Conservation (phyloP, 2,329 filamentous ascomycete genomes). For the Dothistroma pini region DNA sequence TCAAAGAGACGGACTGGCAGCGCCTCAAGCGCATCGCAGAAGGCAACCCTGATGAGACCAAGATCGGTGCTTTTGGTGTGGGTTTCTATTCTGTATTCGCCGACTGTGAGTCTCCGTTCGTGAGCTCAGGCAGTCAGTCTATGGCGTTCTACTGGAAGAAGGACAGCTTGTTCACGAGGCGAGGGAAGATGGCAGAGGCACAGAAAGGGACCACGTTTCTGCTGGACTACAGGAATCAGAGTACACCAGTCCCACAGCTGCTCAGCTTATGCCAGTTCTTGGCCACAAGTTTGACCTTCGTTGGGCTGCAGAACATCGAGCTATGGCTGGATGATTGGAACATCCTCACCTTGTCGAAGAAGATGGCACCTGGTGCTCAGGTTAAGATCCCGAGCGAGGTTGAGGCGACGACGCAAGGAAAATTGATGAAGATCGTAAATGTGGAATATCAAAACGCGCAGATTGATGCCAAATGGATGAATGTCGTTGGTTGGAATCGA, state of each 20-base stretch:
- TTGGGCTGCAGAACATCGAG: constrained; percentile 81
- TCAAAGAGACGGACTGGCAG: constrained; percentile 87
- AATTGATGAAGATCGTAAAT: constrained; percentile 78
- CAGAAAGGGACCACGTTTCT: constrained; percentile 77
- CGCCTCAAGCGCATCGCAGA: constrained; percentile 96
- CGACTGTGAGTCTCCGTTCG: constrained; percentile 96
- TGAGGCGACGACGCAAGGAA: constrained; percentile 77
- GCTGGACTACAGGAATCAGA: constrained; percentile 85
- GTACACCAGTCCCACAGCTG: constrained; percentile 80
- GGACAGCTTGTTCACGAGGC: constrained; percentile 92
- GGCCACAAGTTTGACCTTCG: constrained; percentile 92
- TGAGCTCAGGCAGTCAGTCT: constrained; percentile 84
- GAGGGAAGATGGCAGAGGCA: constrained; percentile 64
- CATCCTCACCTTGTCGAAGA: constrained; percentile 75
- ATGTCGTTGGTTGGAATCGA: constrained; percentile 78
- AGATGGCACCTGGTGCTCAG: constrained; percentile 70
- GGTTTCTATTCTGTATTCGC: constrained; percentile 99
- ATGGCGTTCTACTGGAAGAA: constrained; percentile 99
- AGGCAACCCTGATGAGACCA: constrained; percentile 97
- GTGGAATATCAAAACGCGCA: constrained; percentile 85
- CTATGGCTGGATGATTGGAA: constrained; percentile 87
- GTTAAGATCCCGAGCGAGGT: constrained; percentile 74
- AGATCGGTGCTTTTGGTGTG: constrained; percentile 97
- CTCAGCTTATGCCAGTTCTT: constrained; percentile 87
- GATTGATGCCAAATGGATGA: constrained; percentile 88